phyloP scores from a whole-genome alignment of 129 eudicot genomes.

The Helianthus annuus region DNA sequence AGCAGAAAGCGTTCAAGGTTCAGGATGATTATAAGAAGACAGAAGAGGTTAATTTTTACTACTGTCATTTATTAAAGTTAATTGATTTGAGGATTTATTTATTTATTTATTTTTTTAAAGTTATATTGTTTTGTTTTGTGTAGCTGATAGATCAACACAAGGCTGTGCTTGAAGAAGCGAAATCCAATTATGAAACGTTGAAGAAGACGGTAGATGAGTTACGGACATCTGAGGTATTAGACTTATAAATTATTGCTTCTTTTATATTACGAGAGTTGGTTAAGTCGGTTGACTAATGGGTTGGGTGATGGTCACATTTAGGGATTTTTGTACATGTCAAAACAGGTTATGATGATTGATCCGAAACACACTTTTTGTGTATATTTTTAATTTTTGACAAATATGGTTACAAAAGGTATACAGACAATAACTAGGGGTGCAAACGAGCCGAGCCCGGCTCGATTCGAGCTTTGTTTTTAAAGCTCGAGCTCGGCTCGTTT shows the following conservation, averaged over 20 bases:
- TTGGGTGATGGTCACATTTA: background rate
- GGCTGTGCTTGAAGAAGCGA: conserved; percentile 74
- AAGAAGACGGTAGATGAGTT: conserved; percentile 79
- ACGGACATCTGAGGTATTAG: conserved; percentile 78
- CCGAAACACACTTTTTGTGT: background rate
- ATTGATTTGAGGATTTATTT: background rate
- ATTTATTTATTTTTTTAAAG: background rate
- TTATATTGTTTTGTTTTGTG: conserved; percentile 9
- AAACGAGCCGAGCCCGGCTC: too few species aligned
- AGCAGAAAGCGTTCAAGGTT: conserved; percentile 76
- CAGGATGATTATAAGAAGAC: conserved; percentile 82
- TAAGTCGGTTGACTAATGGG: background rate
- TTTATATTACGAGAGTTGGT: background rate
- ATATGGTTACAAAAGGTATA: background rate
- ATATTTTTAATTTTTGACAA: background rate
- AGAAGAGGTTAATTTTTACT: conserved; percentile 55
- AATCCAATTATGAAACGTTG: conserved; percentile 70
- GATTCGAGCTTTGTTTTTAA: too few species aligned
- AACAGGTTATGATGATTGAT: background rate
- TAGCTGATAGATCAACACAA: conserved; percentile 81
- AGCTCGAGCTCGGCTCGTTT: too few species aligned
- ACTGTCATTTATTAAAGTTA: background rate
- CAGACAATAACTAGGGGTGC: too few species aligned
- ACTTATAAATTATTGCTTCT: conserved; percentile 1
- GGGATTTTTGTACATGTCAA: background rate